Conservation (phyloP, 2,329 filamentous ascomycete species). For the Cladosporium sp. region DNA sequence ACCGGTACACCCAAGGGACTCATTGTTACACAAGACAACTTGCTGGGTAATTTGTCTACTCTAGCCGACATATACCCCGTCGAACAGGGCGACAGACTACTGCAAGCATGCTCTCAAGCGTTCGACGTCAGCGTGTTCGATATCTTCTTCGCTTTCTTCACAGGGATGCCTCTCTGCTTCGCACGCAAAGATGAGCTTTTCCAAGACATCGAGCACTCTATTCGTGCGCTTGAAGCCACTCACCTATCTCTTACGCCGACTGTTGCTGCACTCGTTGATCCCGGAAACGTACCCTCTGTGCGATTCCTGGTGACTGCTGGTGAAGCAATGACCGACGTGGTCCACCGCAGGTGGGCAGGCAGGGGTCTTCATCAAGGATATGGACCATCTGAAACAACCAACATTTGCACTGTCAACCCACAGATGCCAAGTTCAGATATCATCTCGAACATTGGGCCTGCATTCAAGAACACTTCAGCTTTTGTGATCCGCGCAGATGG, state of each 20-base stretch:
- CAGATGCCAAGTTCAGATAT: conserved; percentile 55
- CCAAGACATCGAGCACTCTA: conserved; percentile 63
- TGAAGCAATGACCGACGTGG: conserved; percentile 70
- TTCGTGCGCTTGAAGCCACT: conserved; percentile 62
- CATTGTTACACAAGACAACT: conserved; percentile 69
- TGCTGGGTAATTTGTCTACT: conserved; percentile 69
- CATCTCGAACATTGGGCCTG: conserved; percentile 71
- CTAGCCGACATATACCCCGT: conserved; percentile 64
- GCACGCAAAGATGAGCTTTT: conserved; percentile 71
- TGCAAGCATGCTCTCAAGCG: conserved; percentile 79
- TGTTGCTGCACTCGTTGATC: conserved; percentile 70
- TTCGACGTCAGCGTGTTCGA: conserved; percentile 90
- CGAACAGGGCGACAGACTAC: conserved; percentile 52
- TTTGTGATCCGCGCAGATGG: conserved; percentile 54
- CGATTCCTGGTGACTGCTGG: conserved; percentile 76
- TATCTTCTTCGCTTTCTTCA: conserved; percentile 79
- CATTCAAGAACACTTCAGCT: conserved; percentile 71
- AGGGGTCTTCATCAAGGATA: conserved; percentile 74
- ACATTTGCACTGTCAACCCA: conserved; percentile 73
- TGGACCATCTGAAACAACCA: conserved; percentile 81
- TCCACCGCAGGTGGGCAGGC: conserved; percentile 65
- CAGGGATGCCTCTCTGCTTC: conserved; percentile 74
- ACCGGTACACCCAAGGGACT: conserved; percentile 80
- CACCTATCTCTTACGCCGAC: conserved; percentile 85
- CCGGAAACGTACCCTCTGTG: conserved; percentile 64